Conservation (phyloP, 2,329 filamentous ascomycete genomes). For the Zasmidium citrigriseum region DNA sequence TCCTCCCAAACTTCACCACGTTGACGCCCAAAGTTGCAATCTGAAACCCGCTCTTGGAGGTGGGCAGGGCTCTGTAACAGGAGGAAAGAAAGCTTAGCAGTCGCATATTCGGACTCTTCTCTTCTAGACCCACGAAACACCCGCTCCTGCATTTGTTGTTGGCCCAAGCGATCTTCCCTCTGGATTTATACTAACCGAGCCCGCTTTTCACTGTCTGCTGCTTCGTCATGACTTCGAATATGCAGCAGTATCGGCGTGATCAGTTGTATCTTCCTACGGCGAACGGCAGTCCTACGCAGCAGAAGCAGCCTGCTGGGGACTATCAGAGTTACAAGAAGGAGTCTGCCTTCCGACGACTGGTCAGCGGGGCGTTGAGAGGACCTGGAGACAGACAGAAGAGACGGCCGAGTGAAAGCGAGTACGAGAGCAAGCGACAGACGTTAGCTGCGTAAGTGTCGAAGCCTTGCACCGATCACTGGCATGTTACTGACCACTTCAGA, state of each 20-base stretch:
- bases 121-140: not conserved
- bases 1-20: too few relatives aligned
- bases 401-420: not conserved
- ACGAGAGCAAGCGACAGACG: not conserved
- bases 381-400: not conserved
- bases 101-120: not conserved
- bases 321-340: slow-evolving; percentile 4
- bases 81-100: not conserved
- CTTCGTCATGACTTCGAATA: not conserved
- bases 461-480: not conserved
- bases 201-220: not conserved
- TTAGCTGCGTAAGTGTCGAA: not conserved
- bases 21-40: not conserved
- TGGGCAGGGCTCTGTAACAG: not conserved
- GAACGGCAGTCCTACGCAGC: not conserved
- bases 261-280: slow-evolving; percentile 4
- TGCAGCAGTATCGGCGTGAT: not conserved
- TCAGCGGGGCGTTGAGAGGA: not conserved
- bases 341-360: slow-evolving; percentile 5
- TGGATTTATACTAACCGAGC: not conserved
- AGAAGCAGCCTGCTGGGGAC: not conserved
- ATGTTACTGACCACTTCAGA: not conserved
- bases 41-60: not conserved
- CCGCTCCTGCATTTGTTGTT: not conserved
- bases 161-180: not conserved